Base-by-base conservation (phyloP, 768 basidiomycete genomes). In the Psilocybe tampanensis region DNA sequence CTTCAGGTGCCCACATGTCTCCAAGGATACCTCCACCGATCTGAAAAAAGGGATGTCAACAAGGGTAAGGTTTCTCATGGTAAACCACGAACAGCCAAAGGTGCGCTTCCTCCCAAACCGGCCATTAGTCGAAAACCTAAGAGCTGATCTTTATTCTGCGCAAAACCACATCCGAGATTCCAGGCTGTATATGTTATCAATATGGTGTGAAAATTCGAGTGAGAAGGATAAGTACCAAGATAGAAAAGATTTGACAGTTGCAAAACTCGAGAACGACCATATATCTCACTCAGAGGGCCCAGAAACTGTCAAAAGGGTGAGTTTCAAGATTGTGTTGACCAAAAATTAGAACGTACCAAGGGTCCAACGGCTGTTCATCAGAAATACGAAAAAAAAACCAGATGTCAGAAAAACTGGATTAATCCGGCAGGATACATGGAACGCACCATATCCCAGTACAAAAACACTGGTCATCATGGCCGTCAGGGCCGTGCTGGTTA, bases 41-140 rank as follows among this genome's bases (percentile, higher is more conserved):
- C 79, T 81, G 29, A 29, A 32, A 22, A 39, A 49, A 17, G 39
- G 29, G 11, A 26, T 13, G 18, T 36, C n/a, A 26, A 15, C 11
- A 29, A 13, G 24, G 33, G 42, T 49, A 24, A n/a, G n/a, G n/a
- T n/a, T 22, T 11, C 21, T 54, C 49, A 21, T 19, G 12, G 51
- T 42, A 50, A 41, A n/a, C n/a, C 78, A 2, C 75, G n/a, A 60
- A 89, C 82, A 4, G 83, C 70, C 1, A 89, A 71, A 6, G 89
- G 86, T 0, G 89, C 89, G 52, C 86, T 86, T 0, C 89, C 90
- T 23, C 90, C 90, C 1, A 92, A 56, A 1, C 90, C 89, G 1
- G 88, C 72, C 2, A 91, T 69, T 60, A 92, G 83, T 18, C 89
- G 81, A 63, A 91, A 91, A 0, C 75, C 85, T 48, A 90, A 81